A percentile compares a stretch with the other conserved stretches of the same genome.
These are phyloP conservation scores for Dryadomyces sulphureus DNA, from an alignment of 2,329 filamentous ascomycete species.

Conservation along the genomic window DNA sequence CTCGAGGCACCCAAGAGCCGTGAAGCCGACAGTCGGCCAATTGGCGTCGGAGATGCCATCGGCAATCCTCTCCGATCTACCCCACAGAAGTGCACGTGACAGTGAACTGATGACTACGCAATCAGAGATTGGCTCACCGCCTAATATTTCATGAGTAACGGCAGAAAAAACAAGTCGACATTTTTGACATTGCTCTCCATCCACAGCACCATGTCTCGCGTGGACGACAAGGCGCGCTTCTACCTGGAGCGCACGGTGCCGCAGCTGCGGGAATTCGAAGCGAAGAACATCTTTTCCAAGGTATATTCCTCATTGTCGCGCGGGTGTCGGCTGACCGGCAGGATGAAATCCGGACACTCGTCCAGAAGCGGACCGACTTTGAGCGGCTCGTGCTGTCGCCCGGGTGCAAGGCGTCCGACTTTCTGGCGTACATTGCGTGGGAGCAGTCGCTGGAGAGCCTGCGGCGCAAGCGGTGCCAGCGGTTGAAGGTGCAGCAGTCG, in stretches of 20 bases:
- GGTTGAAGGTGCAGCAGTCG: conserved; percentile 58
- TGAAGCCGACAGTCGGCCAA: background rate
- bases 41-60: background rate
- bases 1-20: no score
- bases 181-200: no score
- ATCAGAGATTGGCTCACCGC: no score
- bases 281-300: conserved; percentile 79
- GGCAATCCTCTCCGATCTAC: background rate
- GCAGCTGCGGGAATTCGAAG: conserved; percentile 81
- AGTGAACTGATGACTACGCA: no score
- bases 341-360: conserved; percentile 82
- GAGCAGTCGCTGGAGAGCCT: conserved; percentile 58
- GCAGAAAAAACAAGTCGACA: no score
- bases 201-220: conserved; percentile 66
- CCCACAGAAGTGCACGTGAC: no score
- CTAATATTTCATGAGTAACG: no score
- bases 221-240: conserved; percentile 88
- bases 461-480: conserved; percentile 67
- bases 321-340: conserved; percentile 19
- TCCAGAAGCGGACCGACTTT: conserved; percentile 81
- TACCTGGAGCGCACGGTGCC: conserved; percentile 86
- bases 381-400: conserved; percentile 82
- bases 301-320: conserved; percentile 23
- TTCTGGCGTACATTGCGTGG: conserved; percentile 67
- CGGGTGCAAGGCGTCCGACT: conserved; percentile 63